Conservation (phyloP, 73 alveolate genomes). For the Tetrahymena borealis region DNA sequence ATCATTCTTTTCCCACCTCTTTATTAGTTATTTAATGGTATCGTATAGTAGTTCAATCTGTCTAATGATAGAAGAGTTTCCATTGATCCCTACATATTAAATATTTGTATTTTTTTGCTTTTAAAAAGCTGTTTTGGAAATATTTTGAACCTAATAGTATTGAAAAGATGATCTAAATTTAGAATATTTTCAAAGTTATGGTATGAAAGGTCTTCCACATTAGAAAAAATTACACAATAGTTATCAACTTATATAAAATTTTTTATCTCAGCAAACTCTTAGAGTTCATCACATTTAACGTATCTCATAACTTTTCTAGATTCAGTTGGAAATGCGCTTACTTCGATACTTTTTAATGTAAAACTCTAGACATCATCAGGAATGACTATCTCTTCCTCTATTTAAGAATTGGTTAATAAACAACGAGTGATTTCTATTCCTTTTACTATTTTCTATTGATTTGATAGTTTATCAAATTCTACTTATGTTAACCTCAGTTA, state of each 20-base stretch:
- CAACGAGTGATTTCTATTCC: neutral
- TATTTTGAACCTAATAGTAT: neutral
- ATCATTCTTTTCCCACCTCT: neutral
- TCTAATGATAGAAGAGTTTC: neutral
- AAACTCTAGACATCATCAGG: neutral
- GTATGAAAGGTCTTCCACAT: neutral
- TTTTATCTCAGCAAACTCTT: neutral
- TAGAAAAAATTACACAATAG: neutral
- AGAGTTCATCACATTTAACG: neutral
- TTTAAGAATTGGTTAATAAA: neutral
- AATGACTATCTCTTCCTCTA: neutral
- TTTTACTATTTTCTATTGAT: neutral
- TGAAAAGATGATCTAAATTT: neutral
- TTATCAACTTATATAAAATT: neutral
- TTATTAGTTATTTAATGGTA: neutral
- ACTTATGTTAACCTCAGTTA: neutral
- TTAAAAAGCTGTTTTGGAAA: neutral
- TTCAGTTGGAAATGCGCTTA: neutral
- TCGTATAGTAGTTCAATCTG: neutral
- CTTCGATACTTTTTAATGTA: neutral
- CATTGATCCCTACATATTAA: neutral
- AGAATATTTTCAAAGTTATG: neutral
- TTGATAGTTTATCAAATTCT: neutral
- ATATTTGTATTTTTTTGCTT: neutral
- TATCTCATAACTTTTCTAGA: neutral